Percentiles rank a stretch among this genome's conserved stretches.
Conservation (phyloP, 257 asterid genomes). For the Leonotis leonurus region DNA sequence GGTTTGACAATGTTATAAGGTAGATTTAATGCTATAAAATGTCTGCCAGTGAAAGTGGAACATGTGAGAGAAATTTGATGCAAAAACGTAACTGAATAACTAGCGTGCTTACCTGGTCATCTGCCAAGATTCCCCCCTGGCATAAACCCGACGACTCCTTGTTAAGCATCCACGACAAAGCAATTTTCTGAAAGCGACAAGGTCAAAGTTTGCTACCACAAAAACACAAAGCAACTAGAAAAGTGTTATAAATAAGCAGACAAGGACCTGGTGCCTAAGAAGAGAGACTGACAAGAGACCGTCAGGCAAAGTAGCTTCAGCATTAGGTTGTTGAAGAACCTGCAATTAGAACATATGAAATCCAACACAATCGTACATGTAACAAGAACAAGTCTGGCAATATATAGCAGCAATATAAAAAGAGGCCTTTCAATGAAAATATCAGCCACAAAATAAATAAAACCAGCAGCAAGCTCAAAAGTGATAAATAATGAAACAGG, state of each 20-base stretch:
- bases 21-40: too few species aligned
- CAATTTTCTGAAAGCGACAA: too few species aligned
- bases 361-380: background rate
- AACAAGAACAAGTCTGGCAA: background rate
- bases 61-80: slow-evolving; percentile 5
- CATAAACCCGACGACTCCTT: slow-evolving; percentile 79
- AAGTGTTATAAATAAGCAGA: slow-evolving; percentile 15
- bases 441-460: too few species aligned
- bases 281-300: slow-evolving; percentile 83
- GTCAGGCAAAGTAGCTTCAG: too few species aligned
- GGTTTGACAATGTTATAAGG: too few species aligned
- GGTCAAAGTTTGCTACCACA: too few species aligned
- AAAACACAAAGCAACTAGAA: too few species aligned
- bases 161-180: slow-evolving; percentile 84
- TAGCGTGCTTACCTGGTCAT: slow-evolving; percentile 91
- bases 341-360: slow-evolving; percentile 26
- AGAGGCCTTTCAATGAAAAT: background rate
- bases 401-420: background rate
- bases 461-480: too few species aligned
- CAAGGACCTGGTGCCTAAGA: slow-evolving; percentile 85
- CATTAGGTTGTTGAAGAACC: too few species aligned
- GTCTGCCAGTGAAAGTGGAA: background rate
- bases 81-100: background rate
- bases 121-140: slow-evolving; percentile 94
- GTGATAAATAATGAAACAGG: too few species aligned